Base-by-base conservation (phyloP, 805 yeast species). In the Spathaspora passalidarum region DNA sequence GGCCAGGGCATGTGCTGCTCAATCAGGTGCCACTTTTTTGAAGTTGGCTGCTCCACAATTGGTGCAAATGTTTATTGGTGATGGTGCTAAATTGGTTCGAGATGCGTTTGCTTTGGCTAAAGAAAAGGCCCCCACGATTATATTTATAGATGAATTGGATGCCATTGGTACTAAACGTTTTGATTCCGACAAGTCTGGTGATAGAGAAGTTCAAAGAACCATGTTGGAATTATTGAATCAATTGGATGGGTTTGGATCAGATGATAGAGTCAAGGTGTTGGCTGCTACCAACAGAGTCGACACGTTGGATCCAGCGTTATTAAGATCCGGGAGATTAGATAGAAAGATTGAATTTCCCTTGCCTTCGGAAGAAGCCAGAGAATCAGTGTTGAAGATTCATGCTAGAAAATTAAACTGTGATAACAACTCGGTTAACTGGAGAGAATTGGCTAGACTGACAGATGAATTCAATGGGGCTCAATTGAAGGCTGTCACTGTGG, bases 381-480 rank as follows among this genome's bases (percentile, higher is more conserved):
- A 96, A 37, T 92, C 94, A 48, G 96, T 94, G 62, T 75, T 94
- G 62, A 96, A 92, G 72, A 94, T 94, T 61, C 99, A 94, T 66
- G 91, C 99, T 10, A 82, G 99, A 65, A 95, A 94, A 63, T 88
- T 94, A 89, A 88, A 96, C 41, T 86, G 91, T 48, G 96, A 89
- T 65, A 70, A 69, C 56, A 85, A 81, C 49, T 82, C 87, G 34
- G 90, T 94, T 52, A 94, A 94, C 72, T 94, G 99, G 99, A 88
- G 90, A 67, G 99, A 94, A 73, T 80, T 94, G 63, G 98, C 99
- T 3, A 81, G 99, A 64, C 88, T 96, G 6, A 94, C 99, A 0
- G 99, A 94, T 66, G 99, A 94, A 69, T 94, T 94, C 68, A 94
- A 94, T 62, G 99, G 99, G 63, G 99, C 99, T 1, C 99, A 94